Conservation (phyloP, 2,329 filamentous ascomycete species). For the Colletotrichum kahawae region DNA sequence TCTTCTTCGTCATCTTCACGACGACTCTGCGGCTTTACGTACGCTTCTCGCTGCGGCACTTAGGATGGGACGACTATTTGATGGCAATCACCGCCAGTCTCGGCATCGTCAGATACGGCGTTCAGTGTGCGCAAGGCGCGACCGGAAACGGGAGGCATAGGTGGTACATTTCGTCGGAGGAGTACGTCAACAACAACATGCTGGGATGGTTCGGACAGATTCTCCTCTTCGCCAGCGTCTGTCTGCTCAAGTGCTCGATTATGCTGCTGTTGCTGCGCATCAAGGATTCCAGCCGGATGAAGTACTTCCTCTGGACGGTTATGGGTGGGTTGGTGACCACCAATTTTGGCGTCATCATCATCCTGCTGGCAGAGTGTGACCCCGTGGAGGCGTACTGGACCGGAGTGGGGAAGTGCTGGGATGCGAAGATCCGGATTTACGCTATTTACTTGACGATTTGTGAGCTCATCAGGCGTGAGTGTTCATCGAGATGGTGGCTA, state of each 20-base stretch:
- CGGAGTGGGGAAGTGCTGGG: slow-evolving; percentile 32
- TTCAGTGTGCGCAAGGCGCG: slow-evolving; percentile 36
- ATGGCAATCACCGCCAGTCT: slow-evolving; percentile 35
- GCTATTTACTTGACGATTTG: slow-evolving; percentile 37
- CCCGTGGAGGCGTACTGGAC: slow-evolving; percentile 37
- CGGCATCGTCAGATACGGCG: slow-evolving; percentile 32
- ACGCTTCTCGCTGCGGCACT: slow-evolving; percentile 28
- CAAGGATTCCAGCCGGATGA: slow-evolving; percentile 37
- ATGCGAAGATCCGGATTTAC: slow-evolving; percentile 35
- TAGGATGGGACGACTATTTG: slow-evolving; percentile 43
- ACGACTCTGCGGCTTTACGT: slow-evolving; percentile 36
- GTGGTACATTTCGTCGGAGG: slow-evolving; percentile 33
- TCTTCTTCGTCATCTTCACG: slow-evolving; percentile 34
- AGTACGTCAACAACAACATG: slow-evolving; percentile 40
- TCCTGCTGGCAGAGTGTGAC: slow-evolving; percentile 36
- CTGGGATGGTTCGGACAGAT: slow-evolving; percentile 45
- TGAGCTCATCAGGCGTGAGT: background rate
- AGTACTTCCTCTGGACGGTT: slow-evolving; percentile 33
- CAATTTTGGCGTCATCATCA: slow-evolving; percentile 34
- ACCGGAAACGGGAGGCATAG: slow-evolving; percentile 44
- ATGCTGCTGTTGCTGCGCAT: slow-evolving; percentile 45
- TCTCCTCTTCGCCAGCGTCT: slow-evolving; percentile 43
- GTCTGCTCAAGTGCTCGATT: slow-evolving; percentile 46
- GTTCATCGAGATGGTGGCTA: background rate
- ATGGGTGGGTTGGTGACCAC: slow-evolving; percentile 36